These are phyloP conservation scores for Candida mesenterica DNA, from an alignment of 1,139 yeast species.

Conservation along the genomic window DNA sequence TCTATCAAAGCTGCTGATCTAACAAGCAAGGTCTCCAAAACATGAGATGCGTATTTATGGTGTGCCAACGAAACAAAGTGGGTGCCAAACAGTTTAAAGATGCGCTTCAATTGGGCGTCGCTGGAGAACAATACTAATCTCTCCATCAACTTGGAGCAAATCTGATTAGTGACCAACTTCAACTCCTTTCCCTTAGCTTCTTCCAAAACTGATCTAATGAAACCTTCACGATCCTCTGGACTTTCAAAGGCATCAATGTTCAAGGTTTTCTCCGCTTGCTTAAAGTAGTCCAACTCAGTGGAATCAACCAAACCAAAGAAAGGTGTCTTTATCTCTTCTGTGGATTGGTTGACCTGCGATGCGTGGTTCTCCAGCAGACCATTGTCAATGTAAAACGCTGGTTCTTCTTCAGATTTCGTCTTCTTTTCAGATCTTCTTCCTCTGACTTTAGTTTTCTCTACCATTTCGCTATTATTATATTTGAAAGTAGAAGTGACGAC, in stretches of 20 bases:
- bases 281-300: conserved; percentile 83
- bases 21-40: conserved; percentile 80
- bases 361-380: conserved; percentile 4
- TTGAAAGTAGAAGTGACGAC: not conserved
- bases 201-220: conserved; percentile 74
- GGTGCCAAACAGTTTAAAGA: conserved; percentile 67
- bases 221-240: conserved; percentile 70
- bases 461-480: conserved; percentile 16
- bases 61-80: conserved; percentile 74
- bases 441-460: conserved; percentile 41
- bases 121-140: conserved; percentile 70
- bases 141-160: conserved; percentile 90
- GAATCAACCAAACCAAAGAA: conserved; percentile 88
- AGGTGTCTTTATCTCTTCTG: conserved; percentile 17
- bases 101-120: conserved; percentile 59
- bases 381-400: conserved; percentile 3
- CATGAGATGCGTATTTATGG: conserved; percentile 93
- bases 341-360: conserved; percentile 7
- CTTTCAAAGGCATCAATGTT: conserved; percentile 77
- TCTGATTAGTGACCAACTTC: conserved; percentile 89
- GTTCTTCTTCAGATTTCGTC: conserved; percentile 18
- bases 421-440: conserved; percentile 65
- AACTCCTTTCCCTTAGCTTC: conserved; percentile 90
- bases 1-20: conserved; percentile 76
- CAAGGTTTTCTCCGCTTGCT: conserved; percentile 85